Evolutionary conservation across 306 rosid genomes (phyloP).

Genomic region (Cucurbita maxima): DNA sequence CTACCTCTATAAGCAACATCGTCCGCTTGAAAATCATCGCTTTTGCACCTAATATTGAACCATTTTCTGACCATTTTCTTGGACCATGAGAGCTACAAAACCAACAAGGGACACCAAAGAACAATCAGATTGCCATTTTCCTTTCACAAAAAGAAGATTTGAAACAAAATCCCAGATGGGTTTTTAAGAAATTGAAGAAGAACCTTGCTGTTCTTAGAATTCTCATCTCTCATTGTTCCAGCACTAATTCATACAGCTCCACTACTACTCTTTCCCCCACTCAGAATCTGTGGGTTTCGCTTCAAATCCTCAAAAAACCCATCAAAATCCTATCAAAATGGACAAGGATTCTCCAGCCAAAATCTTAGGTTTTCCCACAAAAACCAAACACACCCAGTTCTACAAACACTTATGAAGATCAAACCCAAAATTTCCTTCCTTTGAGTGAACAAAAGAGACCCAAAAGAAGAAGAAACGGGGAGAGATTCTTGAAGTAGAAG

Average conservation of each 20-base stretch:
- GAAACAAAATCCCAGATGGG: conserved; percentile 9
- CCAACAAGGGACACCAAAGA: conserved; percentile 17
- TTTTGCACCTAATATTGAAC: conserved; percentile 85
- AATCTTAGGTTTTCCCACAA: background rate
- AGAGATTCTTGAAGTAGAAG: conserved; percentile 70
- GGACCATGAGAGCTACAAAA: conserved; percentile 90
- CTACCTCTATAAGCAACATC: conserved; percentile 61
- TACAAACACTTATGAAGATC: conserved; percentile 10
- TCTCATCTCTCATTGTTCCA: conserved; percentile 78
- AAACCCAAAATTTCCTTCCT: conserved; percentile 7
- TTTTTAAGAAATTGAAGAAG: conserved; percentile 12
- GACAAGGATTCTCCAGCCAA: background rate
- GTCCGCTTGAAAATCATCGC: conserved; percentile 61
- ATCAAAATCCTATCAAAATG: background rate
- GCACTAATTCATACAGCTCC: conserved; percentile 55
- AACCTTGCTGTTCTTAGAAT: conserved; percentile 88
- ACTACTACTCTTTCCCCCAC: conserved; percentile 8
- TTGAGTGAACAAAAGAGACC: conserved; percentile 19
- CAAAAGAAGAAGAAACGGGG: conserved; percentile 34
- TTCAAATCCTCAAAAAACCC: conserved; percentile 14
- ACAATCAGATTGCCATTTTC: conserved; percentile 31
- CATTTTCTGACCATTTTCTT: conserved; percentile 97
- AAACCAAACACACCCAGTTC: background rate
- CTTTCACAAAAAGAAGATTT: conserved; percentile 5
- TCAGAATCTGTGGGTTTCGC: conserved; percentile 17